phyloP scores from a whole-genome alignment of 2,329 filamentous ascomycete species.

The Eurotiales sp. region DNA sequence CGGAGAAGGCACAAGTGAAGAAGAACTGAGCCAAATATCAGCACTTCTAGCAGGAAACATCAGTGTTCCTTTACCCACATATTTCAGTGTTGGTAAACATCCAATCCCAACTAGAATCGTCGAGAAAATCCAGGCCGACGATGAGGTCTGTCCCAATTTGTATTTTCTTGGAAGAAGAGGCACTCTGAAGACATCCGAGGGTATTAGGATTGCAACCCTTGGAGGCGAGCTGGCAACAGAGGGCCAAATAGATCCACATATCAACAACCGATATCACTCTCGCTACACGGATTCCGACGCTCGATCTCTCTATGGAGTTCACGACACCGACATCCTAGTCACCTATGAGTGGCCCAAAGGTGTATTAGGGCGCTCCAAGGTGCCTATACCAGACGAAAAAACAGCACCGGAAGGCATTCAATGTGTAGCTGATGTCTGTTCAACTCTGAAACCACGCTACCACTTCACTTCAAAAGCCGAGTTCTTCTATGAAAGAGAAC shows the following conservation, averaged over 20 bases:
- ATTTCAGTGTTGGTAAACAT: slow-evolving; percentile 77
- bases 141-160: slow-evolving; percentile 81
- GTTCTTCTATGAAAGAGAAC: slow-evolving; percentile 85
- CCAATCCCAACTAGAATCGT: slow-evolving; percentile 68
- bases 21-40: slow-evolving; percentile 58
- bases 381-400: slow-evolving; percentile 54
- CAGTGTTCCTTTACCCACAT: slow-evolving; percentile 73
- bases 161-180: slow-evolving; percentile 85
- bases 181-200: slow-evolving; percentile 83
- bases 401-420: slow-evolving; percentile 55
- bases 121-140: slow-evolving; percentile 68
- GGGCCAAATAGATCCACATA: slow-evolving; percentile 36
- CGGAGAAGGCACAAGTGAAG: slow-evolving; percentile 43
- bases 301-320: slow-evolving; percentile 68
- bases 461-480: slow-evolving; percentile 71
- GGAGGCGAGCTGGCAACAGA: slow-evolving; percentile 66
- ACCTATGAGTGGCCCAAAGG: slow-evolving; percentile 81
- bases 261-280: slow-evolving; percentile 66
- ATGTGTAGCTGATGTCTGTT: slow-evolving; percentile 73
- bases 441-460: slow-evolving; percentile 81
- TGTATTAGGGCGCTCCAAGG: slow-evolving; percentile 66
- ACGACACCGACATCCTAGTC: slow-evolving; percentile 78
- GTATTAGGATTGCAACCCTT: slow-evolving; percentile 79
- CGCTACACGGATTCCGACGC: slow-evolving; percentile 75
- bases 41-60: slow-evolving; percentile 71